Evolutionary conservation across 257 asterid genomes (phyloP).

Genomic region (Solanum bulbocastanum): DNA sequence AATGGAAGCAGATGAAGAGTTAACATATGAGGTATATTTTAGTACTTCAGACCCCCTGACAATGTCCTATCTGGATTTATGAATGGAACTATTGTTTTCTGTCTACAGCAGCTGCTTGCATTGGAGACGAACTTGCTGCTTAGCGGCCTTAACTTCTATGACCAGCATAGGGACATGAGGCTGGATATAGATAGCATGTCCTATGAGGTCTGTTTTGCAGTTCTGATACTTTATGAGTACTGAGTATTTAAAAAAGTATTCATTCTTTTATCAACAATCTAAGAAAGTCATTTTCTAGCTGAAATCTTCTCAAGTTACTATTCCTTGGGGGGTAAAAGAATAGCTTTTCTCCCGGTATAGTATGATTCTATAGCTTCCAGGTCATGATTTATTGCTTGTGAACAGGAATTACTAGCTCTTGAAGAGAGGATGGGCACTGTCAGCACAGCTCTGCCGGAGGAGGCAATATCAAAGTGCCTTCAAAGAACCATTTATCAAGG

Average conservation of each 20-base stretch:
- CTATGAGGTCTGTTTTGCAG: constrained; percentile 52
- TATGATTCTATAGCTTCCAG: neutral
- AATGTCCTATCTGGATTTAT: neutral
- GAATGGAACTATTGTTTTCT: neutral
- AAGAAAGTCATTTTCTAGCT: neutral
- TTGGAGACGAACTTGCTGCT: constrained; percentile 55
- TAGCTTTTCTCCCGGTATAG: neutral
- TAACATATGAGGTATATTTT: constrained; percentile 56
- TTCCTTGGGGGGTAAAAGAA: neutral
- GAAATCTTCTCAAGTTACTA: neutral
- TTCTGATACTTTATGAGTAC: neutral
- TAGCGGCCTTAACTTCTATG: constrained; percentile 54
- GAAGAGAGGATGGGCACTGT: constrained; percentile 91
- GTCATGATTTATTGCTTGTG: neutral
- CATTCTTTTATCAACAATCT: neutral
- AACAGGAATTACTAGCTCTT: constrained; percentile 79
- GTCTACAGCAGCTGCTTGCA: constrained; percentile 50
- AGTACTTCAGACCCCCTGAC: neutral
- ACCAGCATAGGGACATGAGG: constrained; percentile 81
- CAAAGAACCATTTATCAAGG: constrained; percentile 31
- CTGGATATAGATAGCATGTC: constrained; percentile 90
- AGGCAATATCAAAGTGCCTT: constrained; percentile 56
- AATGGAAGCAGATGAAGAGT: constrained; percentile 53
- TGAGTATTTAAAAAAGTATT: neutral
- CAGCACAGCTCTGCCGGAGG: constrained; percentile 81